Evolutionary conservation across 179 eudicot species (phyloP).

Genomic region (Beta lomatogona): DNA sequence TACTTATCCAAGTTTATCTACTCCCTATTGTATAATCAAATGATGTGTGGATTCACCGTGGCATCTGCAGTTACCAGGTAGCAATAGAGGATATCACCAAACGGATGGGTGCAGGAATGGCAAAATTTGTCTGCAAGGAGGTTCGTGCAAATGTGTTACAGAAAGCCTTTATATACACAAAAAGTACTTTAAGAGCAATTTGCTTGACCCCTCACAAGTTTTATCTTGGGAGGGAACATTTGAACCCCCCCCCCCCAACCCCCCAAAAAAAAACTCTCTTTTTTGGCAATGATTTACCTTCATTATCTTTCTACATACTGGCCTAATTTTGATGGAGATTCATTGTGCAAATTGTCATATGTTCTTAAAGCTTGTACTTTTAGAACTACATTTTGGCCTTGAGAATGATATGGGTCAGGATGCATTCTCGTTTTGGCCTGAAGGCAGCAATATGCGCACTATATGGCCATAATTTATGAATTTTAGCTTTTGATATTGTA

Average conservation of each 20-base stretch:
- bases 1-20: neutral
- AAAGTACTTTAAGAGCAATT: neutral
- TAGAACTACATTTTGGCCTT: neutral
- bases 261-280: too few species aligned
- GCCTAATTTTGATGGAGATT: neutral
- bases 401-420: neutral
- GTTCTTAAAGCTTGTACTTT: neutral
- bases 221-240: neutral
- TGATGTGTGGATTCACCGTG: slow-evolving; percentile 6
- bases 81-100: slow-evolving; percentile 87
- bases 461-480: neutral
- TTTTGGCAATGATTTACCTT: neutral
- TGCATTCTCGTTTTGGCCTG: neutral
- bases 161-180: neutral
- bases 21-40: neutral
- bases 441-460: neutral
- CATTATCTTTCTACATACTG: neutral
- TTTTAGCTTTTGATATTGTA: neutral
- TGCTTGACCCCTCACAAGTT: neutral
- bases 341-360: neutral
- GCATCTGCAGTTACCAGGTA: slow-evolving; percentile 72
- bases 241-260: neutral
- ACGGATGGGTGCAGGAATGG: slow-evolving; percentile 99
- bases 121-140: slow-evolving; percentile 93
- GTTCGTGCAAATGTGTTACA: slow-evolving; percentile 38